phyloP scores from a whole-genome alignment of 2,329 filamentous ascomycete species.

The Verticillium isaacii region DNA sequence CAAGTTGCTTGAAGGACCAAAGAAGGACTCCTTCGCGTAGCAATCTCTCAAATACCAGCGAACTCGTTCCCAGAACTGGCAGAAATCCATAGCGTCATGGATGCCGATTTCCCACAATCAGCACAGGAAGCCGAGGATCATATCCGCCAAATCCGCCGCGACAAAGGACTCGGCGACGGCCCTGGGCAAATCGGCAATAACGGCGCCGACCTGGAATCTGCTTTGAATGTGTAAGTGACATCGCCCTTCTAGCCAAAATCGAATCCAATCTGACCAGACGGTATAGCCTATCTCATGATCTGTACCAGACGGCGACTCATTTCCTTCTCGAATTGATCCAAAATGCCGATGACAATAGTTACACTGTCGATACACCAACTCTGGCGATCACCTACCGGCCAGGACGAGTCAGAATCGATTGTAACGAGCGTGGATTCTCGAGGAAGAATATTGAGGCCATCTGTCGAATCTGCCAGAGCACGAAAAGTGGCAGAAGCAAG shows the following conservation, averaged over 20 bases:
- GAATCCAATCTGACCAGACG: background rate
- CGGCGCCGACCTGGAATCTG: slow-evolving; percentile 5
- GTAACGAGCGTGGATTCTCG: slow-evolving; percentile 27
- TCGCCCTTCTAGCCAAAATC: background rate
- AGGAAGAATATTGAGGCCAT: slow-evolving; percentile 25
- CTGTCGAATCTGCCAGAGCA: slow-evolving; percentile 24
- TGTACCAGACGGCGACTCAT: slow-evolving; percentile 27
- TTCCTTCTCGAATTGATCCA: slow-evolving; percentile 35
- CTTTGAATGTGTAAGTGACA: slow-evolving; percentile 4
- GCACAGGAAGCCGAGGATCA: slow-evolving; percentile 4
- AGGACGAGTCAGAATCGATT: slow-evolving; percentile 24
- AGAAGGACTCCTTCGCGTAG: no score
- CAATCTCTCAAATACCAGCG: no score
- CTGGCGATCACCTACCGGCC: slow-evolving; percentile 14
- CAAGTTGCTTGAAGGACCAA: no score
- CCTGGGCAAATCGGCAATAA: slow-evolving; percentile 4
- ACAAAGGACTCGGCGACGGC: slow-evolving; percentile 8
- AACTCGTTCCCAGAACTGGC: background rate
- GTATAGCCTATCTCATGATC: slow-evolving; percentile 17
- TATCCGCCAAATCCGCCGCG: slow-evolving; percentile 7
- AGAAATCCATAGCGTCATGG: background rate
- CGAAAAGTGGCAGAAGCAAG: slow-evolving; percentile 19
- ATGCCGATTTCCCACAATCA: slow-evolving; percentile 5
- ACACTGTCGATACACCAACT: slow-evolving; percentile 10
- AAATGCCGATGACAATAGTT: slow-evolving; percentile 36